Evolutionary conservation across 2,329 filamentous ascomycete genomes (phyloP).

Genomic region (Fusarium humuli): DNA sequence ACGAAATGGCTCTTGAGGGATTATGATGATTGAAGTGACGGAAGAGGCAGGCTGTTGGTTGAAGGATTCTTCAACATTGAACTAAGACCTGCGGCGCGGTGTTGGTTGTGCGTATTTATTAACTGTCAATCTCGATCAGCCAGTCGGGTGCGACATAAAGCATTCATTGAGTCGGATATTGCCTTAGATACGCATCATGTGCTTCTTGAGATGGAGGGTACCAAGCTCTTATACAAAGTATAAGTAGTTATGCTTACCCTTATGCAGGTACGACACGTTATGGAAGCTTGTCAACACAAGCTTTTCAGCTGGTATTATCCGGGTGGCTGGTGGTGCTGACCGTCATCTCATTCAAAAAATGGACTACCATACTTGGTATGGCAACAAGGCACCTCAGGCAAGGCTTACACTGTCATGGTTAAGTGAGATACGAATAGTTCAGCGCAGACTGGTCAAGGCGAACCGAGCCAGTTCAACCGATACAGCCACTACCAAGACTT

Average conservation of each 20-base stretch:
- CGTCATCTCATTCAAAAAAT: background rate
- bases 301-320: background rate
- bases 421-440: too few relatives aligned
- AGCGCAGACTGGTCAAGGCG: too few relatives aligned
- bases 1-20: background rate
- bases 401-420: too few relatives aligned
- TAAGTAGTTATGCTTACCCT: conserved; percentile 7
- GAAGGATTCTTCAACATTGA: conserved; percentile 7
- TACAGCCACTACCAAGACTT: too few relatives aligned
- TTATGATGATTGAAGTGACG: conserved; percentile 18
- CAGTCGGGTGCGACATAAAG: background rate
- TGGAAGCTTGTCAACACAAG: background rate
- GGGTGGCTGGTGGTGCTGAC: background rate
- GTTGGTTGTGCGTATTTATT: conserved; percentile 6
- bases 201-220: background rate
- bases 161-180: background rate
- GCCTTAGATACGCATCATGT: background rate
- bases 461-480: too few relatives aligned
- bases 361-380: background rate
- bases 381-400: too few relatives aligned
- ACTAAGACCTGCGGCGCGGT: background rate
- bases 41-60: conserved; percentile 8
- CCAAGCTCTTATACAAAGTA: background rate
- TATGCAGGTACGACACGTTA: conserved; percentile 16
- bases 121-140: background rate